Percentiles rank a stretch among this genome's conserved stretches.
phyloP scores from a whole-genome alignment of 768 basidiomycete genomes.

The Sporobolomyces pararoseus region DNA sequence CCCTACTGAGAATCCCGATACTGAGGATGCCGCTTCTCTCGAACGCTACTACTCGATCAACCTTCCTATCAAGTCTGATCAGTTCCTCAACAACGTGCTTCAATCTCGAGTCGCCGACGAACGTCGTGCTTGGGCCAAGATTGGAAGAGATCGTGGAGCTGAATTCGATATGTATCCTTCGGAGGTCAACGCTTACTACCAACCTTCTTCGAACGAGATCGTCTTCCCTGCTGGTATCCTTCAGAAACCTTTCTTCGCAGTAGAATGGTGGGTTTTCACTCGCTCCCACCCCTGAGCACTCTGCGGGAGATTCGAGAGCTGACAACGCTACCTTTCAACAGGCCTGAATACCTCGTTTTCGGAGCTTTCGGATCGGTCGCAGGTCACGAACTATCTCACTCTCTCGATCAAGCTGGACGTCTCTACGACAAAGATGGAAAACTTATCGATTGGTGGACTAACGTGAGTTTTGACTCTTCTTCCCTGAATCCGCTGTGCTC shows the following conservation, averaged over 20 bases:
- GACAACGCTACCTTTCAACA: slow-evolving; percentile 45
- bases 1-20: slow-evolving; percentile 74
- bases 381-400: slow-evolving; percentile 81
- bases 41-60: slow-evolving; percentile 63
- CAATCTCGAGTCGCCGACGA: slow-evolving; percentile 61
- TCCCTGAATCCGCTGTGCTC: no score
- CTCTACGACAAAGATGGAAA: slow-evolving; percentile 87
- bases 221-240: slow-evolving; percentile 96
- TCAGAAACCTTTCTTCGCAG: slow-evolving; percentile 55
- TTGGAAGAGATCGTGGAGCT: slow-evolving; percentile 65
- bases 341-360: slow-evolving; percentile 85
- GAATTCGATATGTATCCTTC: slow-evolving; percentile 69
- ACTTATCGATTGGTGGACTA: slow-evolving; percentile 89
- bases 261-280: slow-evolving; percentile 25
- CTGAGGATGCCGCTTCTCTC: slow-evolving; percentile 64
- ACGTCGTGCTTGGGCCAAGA: slow-evolving; percentile 66
- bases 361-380: slow-evolving; percentile 91
- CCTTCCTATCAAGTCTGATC: slow-evolving; percentile 63
- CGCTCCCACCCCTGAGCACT: not conserved
- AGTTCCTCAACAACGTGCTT: slow-evolving; percentile 81
- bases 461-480: slow-evolving; percentile 49
- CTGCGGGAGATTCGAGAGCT: no score
- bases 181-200: slow-evolving; percentile 75
- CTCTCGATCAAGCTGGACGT: slow-evolving; percentile 60
- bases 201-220: slow-evolving; percentile 56